These are phyloP conservation scores for Isatis tinctoria DNA, from an alignment of 345 rosid species.

Conservation along the genomic window DNA sequence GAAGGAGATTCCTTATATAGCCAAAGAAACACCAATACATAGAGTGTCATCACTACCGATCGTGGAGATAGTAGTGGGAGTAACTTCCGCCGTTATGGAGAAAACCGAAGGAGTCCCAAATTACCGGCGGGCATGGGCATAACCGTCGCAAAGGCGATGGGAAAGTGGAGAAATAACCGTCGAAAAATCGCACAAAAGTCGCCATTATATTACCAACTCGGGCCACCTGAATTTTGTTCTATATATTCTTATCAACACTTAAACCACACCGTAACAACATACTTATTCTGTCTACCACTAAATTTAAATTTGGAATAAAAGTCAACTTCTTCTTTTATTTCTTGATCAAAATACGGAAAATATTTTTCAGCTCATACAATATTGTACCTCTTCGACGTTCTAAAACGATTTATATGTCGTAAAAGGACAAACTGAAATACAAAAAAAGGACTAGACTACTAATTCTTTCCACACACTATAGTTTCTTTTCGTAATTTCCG, in stretches of 20 bases:
- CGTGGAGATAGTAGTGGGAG: no score
- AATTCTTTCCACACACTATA: background rate
- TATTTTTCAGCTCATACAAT: background rate
- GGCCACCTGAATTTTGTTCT: no score
- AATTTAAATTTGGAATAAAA: background rate
- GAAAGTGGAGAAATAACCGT: no score
- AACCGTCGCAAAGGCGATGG: no score
- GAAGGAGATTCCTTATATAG: no score
- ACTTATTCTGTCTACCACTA: slow-evolving; percentile 19
- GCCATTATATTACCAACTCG: no score
- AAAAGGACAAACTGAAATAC: slow-evolving; percentile 2
- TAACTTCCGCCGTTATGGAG: no score
- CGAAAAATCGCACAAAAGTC: no score
- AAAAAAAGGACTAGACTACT: background rate
- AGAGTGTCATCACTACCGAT: no score
- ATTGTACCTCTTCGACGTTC: background rate
- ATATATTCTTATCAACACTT: background rate
- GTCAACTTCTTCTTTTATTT: slow-evolving; percentile 1
- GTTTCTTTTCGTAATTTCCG: slow-evolving; percentile 9
- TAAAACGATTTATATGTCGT: background rate
- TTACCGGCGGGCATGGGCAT: no score
- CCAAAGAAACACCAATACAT: no score
- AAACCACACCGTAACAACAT: background rate
- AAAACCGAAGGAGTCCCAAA: no score
- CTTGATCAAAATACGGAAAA: background rate